Percentiles rank a stretch among this genome's conserved stretches.
Conservation (phyloP, 345 rosid species). For the Triadica sebifera region DNA sequence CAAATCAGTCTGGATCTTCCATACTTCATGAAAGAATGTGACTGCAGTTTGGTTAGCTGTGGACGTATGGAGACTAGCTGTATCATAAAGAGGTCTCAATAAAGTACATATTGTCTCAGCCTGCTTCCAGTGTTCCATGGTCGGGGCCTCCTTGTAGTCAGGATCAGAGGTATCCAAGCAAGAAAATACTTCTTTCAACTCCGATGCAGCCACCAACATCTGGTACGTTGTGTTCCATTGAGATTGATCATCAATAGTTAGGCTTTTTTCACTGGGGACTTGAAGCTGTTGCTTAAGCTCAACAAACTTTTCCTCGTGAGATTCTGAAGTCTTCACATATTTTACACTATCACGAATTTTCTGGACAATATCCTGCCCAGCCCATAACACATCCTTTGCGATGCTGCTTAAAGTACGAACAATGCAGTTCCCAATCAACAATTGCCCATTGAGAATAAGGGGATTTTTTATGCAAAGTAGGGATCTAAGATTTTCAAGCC, state of each 20-base stretch:
- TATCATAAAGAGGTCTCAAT: conserved; percentile 76
- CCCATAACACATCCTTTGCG: conserved; percentile 56
- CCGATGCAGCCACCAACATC: conserved; percentile 82
- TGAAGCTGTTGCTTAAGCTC: conserved; percentile 90
- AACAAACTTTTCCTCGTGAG: conserved; percentile 79
- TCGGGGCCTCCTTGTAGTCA: conserved; percentile 67
- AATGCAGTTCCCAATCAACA: conserved; percentile 65
- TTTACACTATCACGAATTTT: conserved; percentile 79
- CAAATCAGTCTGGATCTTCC: conserved; percentile 83
- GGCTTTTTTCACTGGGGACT: conserved; percentile 68
- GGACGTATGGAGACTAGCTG: conserved; percentile 54
- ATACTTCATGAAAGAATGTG: conserved; percentile 72
- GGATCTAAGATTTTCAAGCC: conserved; percentile 60
- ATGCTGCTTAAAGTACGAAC: conserved; percentile 54
- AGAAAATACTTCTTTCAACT: conserved; percentile 80
- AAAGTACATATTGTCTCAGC: conserved; percentile 62
- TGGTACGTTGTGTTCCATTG: conserved; percentile 83
- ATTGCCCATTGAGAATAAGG: conserved; percentile 71
- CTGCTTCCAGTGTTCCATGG: conserved; percentile 70
- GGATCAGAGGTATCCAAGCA: conserved; percentile 86
- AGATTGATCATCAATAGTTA: conserved; percentile 64
- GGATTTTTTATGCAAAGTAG: conserved; percentile 68
- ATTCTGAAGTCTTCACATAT: conserved; percentile 78
- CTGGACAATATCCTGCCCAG: conserved; percentile 55
- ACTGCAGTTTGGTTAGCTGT: conserved; percentile 48